Evolutionary conservation across 2,329 filamentous ascomycete genomes (phyloP), one percentile per base, ranked within the genome.

Genomic region (Microcyclosporella mali): DNA sequence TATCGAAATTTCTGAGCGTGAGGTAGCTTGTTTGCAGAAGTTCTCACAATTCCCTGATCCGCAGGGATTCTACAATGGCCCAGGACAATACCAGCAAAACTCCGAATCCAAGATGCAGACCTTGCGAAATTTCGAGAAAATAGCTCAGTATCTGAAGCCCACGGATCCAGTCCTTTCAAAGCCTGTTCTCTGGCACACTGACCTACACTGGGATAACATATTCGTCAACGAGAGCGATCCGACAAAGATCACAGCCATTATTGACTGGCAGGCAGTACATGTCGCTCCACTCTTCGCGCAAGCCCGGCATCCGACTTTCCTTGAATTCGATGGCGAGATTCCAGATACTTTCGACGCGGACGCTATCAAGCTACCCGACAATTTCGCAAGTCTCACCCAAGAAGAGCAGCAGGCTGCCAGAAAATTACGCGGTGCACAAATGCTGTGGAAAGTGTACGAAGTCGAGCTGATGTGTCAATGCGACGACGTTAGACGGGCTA

Each of bases 191-290:
- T 47, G 35, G 55, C 60, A 65, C 37, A 49, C 51, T 19, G 57
- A 64, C 50, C 50, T 64, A 27, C 58, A 61, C 42, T 50, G 38
- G 28, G 55, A 56, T 16, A 65, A 64, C 43, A 61, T 66, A 35
- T 63, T 66, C 42, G 57, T 64, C 28, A 55, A 60, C 35, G 43
- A 52, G 37, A 49, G 50, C 33, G 47, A 61, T 30, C 58, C 59
- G 6, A 58, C 56, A 37, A 47, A 50, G 39, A 58, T 63, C 33
- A 53, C 58, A 11, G 52, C 50, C 25, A 60, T 64, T 42, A 63
- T 66, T 28, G 60, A 65, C 42, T 66, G 61, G 62, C 57, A 66
- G 52, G 33, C 31, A 21, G 31, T 33, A 3, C 18, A 44, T 17
- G 21, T 44, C 19, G 36, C 40, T 21, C 40, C 45, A 4, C 32